Evolutionary conservation across 2,329 filamentous ascomycete species (phyloP).

Genomic region (Colletotrichum trifolii): DNA sequence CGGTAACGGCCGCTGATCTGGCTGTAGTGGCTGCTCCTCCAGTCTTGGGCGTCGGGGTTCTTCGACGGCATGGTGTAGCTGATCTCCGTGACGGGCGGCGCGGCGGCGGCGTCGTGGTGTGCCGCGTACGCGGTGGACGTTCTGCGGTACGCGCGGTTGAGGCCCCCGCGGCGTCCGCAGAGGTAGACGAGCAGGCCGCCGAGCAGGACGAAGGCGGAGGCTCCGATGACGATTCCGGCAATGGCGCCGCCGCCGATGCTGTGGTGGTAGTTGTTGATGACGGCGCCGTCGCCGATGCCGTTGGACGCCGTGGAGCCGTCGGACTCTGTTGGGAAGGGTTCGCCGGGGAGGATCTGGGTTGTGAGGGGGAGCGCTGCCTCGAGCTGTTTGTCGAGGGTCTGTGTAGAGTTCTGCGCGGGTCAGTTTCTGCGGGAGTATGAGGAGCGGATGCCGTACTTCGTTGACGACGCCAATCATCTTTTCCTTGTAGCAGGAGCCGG

Average conservation of each 20-base stretch:
- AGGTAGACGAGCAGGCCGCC: slow-evolving; percentile 60
- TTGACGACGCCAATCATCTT: slow-evolving; percentile 85
- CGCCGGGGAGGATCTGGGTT: slow-evolving; percentile 65
- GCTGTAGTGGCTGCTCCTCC: slow-evolving; percentile 40
- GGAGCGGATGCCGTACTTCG: slow-evolving; percentile 56
- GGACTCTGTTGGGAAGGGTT: slow-evolving; percentile 63
- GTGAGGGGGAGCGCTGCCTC: slow-evolving; percentile 58
- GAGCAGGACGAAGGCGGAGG: slow-evolving; percentile 55
- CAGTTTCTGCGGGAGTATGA: slow-evolving; percentile 19
- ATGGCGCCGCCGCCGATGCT: slow-evolving; percentile 59
- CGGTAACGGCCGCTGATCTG: slow-evolving; percentile 39
- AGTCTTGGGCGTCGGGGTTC: slow-evolving; percentile 44
- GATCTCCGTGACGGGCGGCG: slow-evolving; percentile 22
- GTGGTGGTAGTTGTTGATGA: slow-evolving; percentile 25
- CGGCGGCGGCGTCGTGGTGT: neutral
- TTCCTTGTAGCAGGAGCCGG: slow-evolving; percentile 70
- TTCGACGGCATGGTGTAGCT: slow-evolving; percentile 37
- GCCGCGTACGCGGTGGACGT: neutral
- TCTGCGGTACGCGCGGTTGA: slow-evolving; percentile 48
- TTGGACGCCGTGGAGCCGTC: slow-evolving; percentile 32
- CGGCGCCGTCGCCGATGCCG: slow-evolving; percentile 23
- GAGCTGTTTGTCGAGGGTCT: slow-evolving; percentile 60
- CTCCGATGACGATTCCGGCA: slow-evolving; percentile 68
- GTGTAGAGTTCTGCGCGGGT: slow-evolving; percentile 53
- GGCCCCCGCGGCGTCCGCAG: slow-evolving; percentile 55